Conservation (phyloP, 768 basidiomycete species). For the Tricholoma saponaceum region DNA sequence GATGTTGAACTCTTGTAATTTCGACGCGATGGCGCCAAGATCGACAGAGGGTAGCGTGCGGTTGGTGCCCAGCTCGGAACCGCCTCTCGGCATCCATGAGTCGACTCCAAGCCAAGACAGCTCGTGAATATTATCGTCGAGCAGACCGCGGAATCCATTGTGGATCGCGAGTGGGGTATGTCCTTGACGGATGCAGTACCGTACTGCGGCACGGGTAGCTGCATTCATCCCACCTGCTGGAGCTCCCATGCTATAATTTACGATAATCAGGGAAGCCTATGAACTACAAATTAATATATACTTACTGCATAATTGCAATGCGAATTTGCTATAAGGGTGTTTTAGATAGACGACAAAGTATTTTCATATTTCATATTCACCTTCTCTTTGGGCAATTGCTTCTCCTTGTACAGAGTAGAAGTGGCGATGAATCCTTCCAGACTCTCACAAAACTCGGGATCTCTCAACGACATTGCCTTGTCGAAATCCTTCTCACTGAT, state of each 20-base stretch:
- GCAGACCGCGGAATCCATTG: constrained; percentile 93
- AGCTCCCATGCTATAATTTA: constrained; percentile 72
- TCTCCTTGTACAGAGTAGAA: constrained; percentile 54
- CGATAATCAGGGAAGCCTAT: not conserved
- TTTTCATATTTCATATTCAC: constrained; percentile 23
- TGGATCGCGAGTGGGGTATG: constrained; percentile 91
- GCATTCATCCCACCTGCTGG: constrained; percentile 99
- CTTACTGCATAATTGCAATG: constrained; percentile 82
- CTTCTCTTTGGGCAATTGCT: constrained; percentile 47
- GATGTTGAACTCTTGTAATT: constrained; percentile 83
- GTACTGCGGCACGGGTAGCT: constrained; percentile 89
- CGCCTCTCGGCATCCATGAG: constrained; percentile 93
- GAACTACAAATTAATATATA: constrained; percentile 1
- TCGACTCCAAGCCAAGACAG: constrained; percentile 97
- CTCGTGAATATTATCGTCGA: constrained; percentile 83
- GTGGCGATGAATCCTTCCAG: constrained; percentile 81
- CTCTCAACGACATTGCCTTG: constrained; percentile 83
- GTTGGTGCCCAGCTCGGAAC: constrained; percentile 97
- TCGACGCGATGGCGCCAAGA: constrained; percentile 83
- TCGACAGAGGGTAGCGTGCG: constrained; percentile 82
- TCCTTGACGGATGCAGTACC: constrained; percentile 89
- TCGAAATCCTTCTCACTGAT: constrained; percentile 81
- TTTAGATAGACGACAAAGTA: constrained; percentile 9
- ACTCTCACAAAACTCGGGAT: constrained; percentile 87
- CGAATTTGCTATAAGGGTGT: constrained; percentile 56